A percentile compares a stretch with the other conserved stretches of the same genome.
Conservation (phyloP, 2,329 filamentous ascomycete genomes). For the Phialophora tarda region DNA sequence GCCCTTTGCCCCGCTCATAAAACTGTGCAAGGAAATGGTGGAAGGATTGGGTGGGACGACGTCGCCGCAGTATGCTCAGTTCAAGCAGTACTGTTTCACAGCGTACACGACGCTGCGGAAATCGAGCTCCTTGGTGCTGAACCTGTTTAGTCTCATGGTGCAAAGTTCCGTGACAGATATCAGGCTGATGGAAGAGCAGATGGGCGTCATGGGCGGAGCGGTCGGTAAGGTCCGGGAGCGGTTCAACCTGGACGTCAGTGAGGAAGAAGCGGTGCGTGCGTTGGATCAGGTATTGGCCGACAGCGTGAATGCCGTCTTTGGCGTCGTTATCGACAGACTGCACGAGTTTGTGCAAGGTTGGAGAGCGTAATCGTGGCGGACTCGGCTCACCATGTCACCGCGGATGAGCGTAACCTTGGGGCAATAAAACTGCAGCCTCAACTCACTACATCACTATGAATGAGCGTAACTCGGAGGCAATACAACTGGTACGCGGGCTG, state of each 20-base stretch:
- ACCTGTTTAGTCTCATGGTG: conserved; percentile 95
- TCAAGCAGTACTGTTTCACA: conserved; percentile 95
- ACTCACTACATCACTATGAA: no score
- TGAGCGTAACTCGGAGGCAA: no score
- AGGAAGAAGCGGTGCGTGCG: conserved; percentile 88
- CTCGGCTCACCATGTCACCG: neutral
- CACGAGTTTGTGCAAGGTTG: conserved; percentile 94
- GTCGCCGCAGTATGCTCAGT: conserved; percentile 81
- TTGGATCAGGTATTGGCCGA: conserved; percentile 91
- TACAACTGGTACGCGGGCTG: no score
- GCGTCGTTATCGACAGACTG: conserved; percentile 90
- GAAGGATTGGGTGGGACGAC: conserved; percentile 92
- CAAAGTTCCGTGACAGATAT: conserved; percentile 98
- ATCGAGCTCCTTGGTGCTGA: conserved; percentile 86
- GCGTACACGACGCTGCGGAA: conserved; percentile 92
- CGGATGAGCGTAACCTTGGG: neutral
- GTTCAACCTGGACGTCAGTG: conserved; percentile 87
- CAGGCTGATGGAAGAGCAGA: conserved; percentile 84
- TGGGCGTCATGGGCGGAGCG: conserved; percentile 52
- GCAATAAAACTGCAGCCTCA: neutral
- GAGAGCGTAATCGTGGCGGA: conserved; percentile 61
- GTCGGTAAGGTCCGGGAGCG: conserved; percentile 94
- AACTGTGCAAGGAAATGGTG: conserved; percentile 96
- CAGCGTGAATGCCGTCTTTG: conserved; percentile 85
- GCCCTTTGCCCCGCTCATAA: conserved; percentile 95